A percentile compares a stretch with the other conserved stretches of the same genome.
phyloP scores from a whole-genome alignment of 257 asterid genomes.

The Solanum okadae region DNA sequence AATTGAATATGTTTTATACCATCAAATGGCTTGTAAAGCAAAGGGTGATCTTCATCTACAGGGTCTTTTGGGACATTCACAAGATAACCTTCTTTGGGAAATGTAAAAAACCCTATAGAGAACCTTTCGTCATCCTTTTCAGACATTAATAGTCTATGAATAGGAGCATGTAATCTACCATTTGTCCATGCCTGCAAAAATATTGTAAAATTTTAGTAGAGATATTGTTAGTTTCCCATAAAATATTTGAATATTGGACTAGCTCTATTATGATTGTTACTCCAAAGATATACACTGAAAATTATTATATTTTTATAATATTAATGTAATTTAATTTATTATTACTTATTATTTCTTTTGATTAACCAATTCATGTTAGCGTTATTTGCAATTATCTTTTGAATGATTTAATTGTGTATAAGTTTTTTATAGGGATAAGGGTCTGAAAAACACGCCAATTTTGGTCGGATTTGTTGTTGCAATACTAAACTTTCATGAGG shows the following conservation, averaged over 20 bases:
- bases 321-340: background rate
- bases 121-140: background rate
- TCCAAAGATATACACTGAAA: too few relatives aligned
- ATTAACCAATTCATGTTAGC: background rate
- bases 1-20: background rate
- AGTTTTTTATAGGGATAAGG: background rate
- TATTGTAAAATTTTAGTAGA: background rate
- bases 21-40: background rate
- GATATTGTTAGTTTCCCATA: background rate
- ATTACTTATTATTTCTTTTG: background rate
- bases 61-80: background rate
- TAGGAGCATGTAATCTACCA: background rate
- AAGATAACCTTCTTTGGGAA: background rate
- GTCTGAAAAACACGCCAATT: too few relatives aligned
- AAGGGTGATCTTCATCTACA: background rate
- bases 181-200: background rate
- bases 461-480: too few relatives aligned
- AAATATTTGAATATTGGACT: background rate
- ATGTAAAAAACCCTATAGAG: background rate
- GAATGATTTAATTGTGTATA: background rate
- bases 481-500: too few relatives aligned
- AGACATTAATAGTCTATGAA: background rate
- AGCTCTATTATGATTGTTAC: background rate
- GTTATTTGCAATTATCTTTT: background rate
- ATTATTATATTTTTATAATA: too few relatives aligned